These are phyloP conservation scores for Penicillium cataractarum DNA, from an alignment of 495 filamentous ascomycete species.

Conservation along the genomic window DNA sequence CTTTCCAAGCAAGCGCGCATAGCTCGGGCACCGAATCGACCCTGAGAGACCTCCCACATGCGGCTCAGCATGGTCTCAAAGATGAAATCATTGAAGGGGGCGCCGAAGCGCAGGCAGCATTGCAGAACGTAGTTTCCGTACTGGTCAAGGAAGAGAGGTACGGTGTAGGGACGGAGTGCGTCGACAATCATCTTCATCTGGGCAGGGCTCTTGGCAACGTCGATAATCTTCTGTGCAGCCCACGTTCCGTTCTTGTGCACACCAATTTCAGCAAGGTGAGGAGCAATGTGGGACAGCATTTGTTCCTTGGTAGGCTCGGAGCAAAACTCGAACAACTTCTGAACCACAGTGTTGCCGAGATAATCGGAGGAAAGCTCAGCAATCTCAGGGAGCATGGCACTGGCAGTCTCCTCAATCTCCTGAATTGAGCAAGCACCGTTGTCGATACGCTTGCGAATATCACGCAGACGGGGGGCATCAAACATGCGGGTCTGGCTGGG, in stretches of 20 bases:
- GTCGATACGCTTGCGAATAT: slow-evolving; percentile 96
- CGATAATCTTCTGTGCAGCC: slow-evolving; percentile 99
- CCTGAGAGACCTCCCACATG: slow-evolving; percentile 94
- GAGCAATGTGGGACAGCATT: slow-evolving; percentile 86
- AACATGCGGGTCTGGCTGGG: slow-evolving; percentile 88
- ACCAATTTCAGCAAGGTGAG: slow-evolving; percentile 93
- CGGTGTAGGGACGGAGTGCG: slow-evolving; percentile 78
- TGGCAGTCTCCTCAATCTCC: slow-evolving; percentile 91
- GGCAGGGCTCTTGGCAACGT: slow-evolving; percentile 81
- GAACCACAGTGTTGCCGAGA: slow-evolving; percentile 97
- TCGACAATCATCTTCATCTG: slow-evolving; percentile 88
- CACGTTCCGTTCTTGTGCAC: slow-evolving; percentile 99
- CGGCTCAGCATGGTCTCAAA: slow-evolving; percentile 95
- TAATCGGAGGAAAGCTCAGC: slow-evolving; percentile 94
- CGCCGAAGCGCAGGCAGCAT: slow-evolving; percentile 87
- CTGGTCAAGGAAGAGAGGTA: slow-evolving; percentile 93
- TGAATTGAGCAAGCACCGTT: slow-evolving; percentile 82
- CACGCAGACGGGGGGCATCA: slow-evolving; percentile 92
- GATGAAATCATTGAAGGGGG: slow-evolving; percentile 91
- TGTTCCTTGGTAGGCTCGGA: slow-evolving; percentile 86
- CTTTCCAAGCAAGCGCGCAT: slow-evolving; percentile 98
- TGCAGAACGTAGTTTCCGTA: slow-evolving; percentile 98
- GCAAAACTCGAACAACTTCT: slow-evolving; percentile 96
- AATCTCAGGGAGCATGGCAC: slow-evolving; percentile 93
- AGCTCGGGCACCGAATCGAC: slow-evolving; percentile 89